phyloP scores from a whole-genome alignment of 768 basidiomycete species.

The Coprinellus micaceus region DNA sequence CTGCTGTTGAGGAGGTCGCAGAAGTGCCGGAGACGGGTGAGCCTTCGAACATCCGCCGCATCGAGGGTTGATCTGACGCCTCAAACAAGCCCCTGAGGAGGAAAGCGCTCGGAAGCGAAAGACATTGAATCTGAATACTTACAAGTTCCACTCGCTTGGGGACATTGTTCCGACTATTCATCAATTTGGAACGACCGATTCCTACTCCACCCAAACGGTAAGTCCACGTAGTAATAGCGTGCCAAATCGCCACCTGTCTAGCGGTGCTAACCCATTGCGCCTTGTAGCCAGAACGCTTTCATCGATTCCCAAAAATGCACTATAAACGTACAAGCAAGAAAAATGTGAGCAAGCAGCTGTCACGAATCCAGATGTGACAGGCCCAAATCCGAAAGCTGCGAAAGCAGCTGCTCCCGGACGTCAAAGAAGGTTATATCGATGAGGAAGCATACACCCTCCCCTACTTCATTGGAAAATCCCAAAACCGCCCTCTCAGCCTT shows the following conservation, averaged over 20 bases:
- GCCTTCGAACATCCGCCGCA: too few species aligned
- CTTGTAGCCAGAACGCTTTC: background rate
- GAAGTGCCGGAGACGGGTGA: too few species aligned
- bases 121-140: conserved; percentile 2
- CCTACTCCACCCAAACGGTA: conserved; percentile 26
- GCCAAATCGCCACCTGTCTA: too few species aligned
- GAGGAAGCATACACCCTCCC: background rate
- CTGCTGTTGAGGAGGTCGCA: too few species aligned
- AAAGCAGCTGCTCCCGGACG: background rate
- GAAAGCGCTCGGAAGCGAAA: conserved; percentile 7
- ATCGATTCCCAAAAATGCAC: background rate
- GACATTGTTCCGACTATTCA: background rate
- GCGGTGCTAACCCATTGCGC: background rate
- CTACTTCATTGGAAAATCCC: conserved; percentile 3
- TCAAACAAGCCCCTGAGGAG: background rate
- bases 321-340: conserved; percentile 1
- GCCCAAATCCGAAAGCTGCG: background rate
- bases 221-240: background rate
- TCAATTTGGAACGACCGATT: conserved; percentile 5
- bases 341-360: background rate
- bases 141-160: conserved; percentile 3
- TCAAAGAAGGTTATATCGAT: background rate
- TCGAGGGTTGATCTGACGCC: background rate
- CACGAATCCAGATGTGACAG: conserved; percentile 1
- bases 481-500: background rate